Conservation (phyloP, 2,329 filamentous ascomycete species). For the Penicillium sp. region DNA sequence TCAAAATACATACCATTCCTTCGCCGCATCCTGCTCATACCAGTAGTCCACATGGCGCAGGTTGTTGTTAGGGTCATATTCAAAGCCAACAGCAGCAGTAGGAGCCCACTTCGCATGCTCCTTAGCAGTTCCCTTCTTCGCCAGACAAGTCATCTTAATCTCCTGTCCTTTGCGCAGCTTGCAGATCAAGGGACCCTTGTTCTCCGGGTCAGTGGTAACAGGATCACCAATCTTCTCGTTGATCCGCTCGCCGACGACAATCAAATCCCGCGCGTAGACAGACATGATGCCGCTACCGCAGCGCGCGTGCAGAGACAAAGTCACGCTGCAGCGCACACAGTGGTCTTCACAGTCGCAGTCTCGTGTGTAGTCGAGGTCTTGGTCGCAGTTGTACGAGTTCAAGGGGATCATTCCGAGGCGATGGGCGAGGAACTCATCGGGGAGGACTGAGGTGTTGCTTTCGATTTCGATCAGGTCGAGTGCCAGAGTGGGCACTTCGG, state of each 20-base stretch:
- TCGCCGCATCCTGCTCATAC: constrained; percentile 81
- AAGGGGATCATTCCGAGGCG: constrained; percentile 88
- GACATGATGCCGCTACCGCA: constrained; percentile 87
- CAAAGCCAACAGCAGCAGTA: constrained; percentile 87
- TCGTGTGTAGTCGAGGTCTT: constrained; percentile 77
- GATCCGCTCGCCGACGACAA: constrained; percentile 66
- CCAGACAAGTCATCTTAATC: constrained; percentile 84
- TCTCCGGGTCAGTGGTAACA: constrained; percentile 78
- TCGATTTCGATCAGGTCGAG: constrained; percentile 94
- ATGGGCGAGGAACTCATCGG: constrained; percentile 94
- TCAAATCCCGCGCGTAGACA: constrained; percentile 87
- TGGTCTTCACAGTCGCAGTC: constrained; percentile 97
- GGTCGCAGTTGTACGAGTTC: constrained; percentile 76
- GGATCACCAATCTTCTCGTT: constrained; percentile 77
- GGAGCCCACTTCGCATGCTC: constrained; percentile 99
- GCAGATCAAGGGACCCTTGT: constrained; percentile 79
- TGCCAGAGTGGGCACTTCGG: constrained; percentile 90
- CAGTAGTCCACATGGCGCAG: constrained; percentile 88
- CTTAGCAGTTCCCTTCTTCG: constrained; percentile 98
- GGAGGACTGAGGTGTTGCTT: constrained; percentile 89
- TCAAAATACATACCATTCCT: constrained; percentile 70
- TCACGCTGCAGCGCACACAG: constrained; percentile 88
- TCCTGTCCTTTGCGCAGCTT: constrained; percentile 90
- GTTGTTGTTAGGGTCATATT: constrained; percentile 98
- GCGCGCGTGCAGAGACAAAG: constrained; percentile 77